A percentile compares a stretch with the other conserved stretches of the same genome.
phyloP scores from a whole-genome alignment of 2,329 filamentous ascomycete species.

The Anthostomella pinea region DNA sequence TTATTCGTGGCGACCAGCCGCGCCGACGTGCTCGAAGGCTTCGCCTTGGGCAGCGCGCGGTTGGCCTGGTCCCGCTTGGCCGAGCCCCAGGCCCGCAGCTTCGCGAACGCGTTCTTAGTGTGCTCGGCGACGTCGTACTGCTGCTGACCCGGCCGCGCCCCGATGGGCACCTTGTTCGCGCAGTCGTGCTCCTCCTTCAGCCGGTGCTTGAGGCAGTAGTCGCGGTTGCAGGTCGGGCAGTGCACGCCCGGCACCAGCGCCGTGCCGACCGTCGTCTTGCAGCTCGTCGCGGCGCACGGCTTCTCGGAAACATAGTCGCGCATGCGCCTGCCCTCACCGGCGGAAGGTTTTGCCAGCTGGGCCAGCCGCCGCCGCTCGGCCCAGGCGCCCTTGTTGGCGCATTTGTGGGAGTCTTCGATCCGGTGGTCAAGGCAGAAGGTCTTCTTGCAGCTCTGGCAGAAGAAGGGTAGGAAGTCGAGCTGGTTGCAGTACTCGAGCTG shows the following conservation, averaged over 20 bases:
- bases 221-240: constrained; percentile 67
- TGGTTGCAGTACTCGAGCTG: constrained; percentile 88
- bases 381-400: constrained; percentile 59
- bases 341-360: constrained; percentile 50
- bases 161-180: constrained; percentile 64
- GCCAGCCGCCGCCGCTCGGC: constrained; percentile 55
- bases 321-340: constrained; percentile 53
- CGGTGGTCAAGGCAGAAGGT: constrained; percentile 95
- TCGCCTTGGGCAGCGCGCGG: constrained; percentile 58
- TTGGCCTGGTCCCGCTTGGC: constrained; percentile 66
- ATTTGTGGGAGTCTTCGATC: constrained; percentile 76
- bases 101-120: constrained; percentile 71
- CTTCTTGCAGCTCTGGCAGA: constrained; percentile 80
- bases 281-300: constrained; percentile 63
- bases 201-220: constrained; percentile 77
- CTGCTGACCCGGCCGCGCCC: constrained; percentile 42
- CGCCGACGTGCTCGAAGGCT: constrained; percentile 60
- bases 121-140: constrained; percentile 55
- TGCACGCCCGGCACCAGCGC: constrained; percentile 66
- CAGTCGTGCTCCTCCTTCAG: constrained; percentile 82
- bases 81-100: constrained; percentile 75
- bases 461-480: constrained; percentile 93
- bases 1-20: constrained; percentile 68
- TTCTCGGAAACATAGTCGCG: constrained; percentile 57
- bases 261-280: constrained; percentile 71